Base-by-base conservation (phyloP, 129 eudicot genomes). In the Pittosporum tobira region DNA sequence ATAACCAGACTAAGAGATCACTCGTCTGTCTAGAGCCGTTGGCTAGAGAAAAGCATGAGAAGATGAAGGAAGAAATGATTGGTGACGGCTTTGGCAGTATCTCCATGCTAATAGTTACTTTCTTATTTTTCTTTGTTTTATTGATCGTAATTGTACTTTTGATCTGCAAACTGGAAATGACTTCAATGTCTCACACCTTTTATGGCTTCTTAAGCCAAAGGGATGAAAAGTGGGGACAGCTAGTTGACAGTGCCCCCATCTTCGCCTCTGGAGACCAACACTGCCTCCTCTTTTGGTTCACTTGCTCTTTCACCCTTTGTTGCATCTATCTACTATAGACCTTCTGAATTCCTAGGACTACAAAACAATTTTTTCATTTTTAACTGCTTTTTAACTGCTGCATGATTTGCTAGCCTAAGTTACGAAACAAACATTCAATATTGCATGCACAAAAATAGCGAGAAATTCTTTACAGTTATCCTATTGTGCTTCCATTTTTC, bases 41-140 rank as follows among this genome's bases (percentile, higher is more conserved):
- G 65, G 99, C 99, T 12, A 70, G 69, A 58, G 99, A 87, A 62
- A 91, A 91, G 81, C 84, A 84, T 63, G 99, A 91, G 50, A 91
- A 91, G 67, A 76, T 91, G 94, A 91, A 87, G 77, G 96, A 87
- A 65, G 96, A 91, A 72, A 88, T 88, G 94, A 59, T 88, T 12
- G 94, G 96, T 88, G 61, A 66, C 11, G n/a, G 79, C 54, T 77
- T 36, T 22, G 31, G 40, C 18, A 48, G 25, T 16, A 10, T 26
- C n/a, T 52, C 40, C 3, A 10, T 26, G 28, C 19, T 6, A 11
- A n/a, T 26, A 2, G 9, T 26, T 27, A 15, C 6, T 1, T 13
- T 14, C 43, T 10, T n/a, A 0, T 4, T 40, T 13, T 40, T n/a
- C 4, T 3, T 40, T 12, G 46, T 14, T 40, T 40, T 40, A 40